Conservation (phyloP, 1,284 basidiomycete species). For the Rhodotorula sp. region DNA sequence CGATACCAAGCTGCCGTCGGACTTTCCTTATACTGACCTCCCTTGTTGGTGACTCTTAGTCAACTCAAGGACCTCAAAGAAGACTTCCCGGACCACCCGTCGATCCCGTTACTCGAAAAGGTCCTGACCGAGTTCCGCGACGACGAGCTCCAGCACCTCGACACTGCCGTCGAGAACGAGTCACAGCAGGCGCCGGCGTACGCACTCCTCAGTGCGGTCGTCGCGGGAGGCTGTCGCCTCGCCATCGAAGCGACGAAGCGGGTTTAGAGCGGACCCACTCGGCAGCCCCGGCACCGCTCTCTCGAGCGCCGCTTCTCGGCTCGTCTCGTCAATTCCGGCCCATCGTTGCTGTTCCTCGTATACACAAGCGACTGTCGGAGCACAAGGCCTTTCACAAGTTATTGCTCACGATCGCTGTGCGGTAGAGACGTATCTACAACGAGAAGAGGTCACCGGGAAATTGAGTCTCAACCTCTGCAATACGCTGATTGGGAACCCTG, state of each 20-base stretch:
- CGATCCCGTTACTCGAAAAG: constrained; percentile 69
- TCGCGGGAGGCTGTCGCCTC: constrained; percentile 80
- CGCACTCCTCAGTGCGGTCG: constrained; percentile 77
- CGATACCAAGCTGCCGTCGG: not conserved
- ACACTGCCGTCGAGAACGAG: constrained; percentile 84
- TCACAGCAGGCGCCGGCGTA: constrained; percentile 90
- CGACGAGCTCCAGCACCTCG: constrained; percentile 90
- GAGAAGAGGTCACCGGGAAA: no score
- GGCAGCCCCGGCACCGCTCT: not conserved
- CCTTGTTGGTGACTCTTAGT: constrained; percentile 50
- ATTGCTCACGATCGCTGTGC: no score
- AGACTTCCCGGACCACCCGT: constrained; percentile 57
- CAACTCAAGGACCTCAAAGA: constrained; percentile 63
- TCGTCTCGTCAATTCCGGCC: no score
- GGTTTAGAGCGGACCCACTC: constrained; percentile 53
- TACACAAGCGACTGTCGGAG: no score
- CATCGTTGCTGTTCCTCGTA: no score
- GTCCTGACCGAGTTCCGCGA: constrained; percentile 85
- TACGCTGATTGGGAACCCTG: no score
- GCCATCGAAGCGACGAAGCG: constrained; percentile 87
- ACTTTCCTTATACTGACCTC: not conserved
- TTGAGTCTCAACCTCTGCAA: no score
- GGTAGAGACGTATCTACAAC: no score
- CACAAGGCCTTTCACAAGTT: no score
- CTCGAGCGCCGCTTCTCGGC: no score